phyloP scores from a whole-genome alignment of 768 basidiomycete species.

The Mycena capillaripes region DNA sequence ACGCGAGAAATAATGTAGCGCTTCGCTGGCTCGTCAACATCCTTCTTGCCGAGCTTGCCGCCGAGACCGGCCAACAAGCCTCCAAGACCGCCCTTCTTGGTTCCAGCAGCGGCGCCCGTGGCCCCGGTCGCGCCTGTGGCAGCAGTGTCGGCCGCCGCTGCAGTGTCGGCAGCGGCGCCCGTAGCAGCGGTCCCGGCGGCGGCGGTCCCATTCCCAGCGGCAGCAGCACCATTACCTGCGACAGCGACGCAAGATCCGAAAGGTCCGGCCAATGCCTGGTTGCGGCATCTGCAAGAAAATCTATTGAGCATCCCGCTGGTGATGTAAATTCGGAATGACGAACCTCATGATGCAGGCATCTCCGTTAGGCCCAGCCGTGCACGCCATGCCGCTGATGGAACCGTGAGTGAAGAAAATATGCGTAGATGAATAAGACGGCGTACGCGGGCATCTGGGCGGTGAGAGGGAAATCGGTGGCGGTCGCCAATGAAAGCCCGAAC shows the following conservation, averaged over 20 bases:
- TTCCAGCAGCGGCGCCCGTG: background rate
- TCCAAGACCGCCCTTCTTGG: background rate
- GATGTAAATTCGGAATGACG: no score
- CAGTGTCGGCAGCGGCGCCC: background rate
- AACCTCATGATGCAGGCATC: slow-evolving; percentile 34
- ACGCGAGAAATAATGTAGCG: slow-evolving; percentile 33
- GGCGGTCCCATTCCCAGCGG: background rate
- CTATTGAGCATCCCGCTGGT: no score
- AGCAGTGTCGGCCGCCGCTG: background rate
- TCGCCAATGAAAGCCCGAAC: slow-evolving; percentile 6
- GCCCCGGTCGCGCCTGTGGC: background rate
- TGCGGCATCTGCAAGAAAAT: no score
- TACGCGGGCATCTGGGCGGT: slow-evolving; percentile 32
- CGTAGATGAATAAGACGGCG: background rate
- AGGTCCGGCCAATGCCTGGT: slow-evolving; percentile 19
- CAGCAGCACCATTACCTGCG: background rate
- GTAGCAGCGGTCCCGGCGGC: slow-evolving; percentile 3
- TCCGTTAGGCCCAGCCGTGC: slow-evolving; percentile 33
- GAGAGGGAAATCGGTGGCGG: slow-evolving; percentile 24
- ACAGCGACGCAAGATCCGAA: slow-evolving; percentile 33
- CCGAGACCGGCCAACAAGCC: background rate
- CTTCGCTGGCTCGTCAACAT: background rate
- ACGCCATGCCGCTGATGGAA: slow-evolving; percentile 25
- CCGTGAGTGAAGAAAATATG: background rate
- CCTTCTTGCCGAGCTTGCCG: background rate